phyloP scores from a whole-genome alignment of 129 eudicot genomes.

The Daucus carota region DNA sequence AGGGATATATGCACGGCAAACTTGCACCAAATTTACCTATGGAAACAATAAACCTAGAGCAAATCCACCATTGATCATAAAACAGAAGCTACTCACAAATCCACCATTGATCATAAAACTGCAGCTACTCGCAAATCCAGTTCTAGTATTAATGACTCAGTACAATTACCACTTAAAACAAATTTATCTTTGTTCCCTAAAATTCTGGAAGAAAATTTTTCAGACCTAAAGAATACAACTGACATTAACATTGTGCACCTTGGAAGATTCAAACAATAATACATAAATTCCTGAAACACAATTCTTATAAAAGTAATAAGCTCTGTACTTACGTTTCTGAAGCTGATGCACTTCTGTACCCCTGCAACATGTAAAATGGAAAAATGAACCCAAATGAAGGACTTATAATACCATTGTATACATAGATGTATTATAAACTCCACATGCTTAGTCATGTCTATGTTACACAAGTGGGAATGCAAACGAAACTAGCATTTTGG shows the following conservation, averaged over 20 bases:
- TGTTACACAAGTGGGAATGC: background rate
- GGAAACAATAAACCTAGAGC: background rate
- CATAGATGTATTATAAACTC: background rate
- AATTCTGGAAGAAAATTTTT: background rate
- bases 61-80: background rate
- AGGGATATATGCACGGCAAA: background rate
- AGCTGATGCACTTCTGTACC: conserved; percentile 90
- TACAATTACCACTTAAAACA: background rate
- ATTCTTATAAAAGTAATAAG: background rate
- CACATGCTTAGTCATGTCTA: background rate
- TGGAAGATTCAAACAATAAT: background rate
- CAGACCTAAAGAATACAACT: background rate
- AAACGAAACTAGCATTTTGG: background rate
- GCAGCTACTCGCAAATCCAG: background rate
- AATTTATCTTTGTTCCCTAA: background rate
- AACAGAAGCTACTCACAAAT: background rate
- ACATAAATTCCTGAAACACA: conserved; percentile 12
- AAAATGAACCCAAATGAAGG: conserved; percentile 10
- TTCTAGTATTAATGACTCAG: background rate
- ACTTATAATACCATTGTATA: background rate
- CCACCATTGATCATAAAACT: background rate
- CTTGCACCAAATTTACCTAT: background rate
- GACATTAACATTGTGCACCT: background rate
- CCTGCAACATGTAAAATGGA: conserved; percentile 43
- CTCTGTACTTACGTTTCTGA: conserved; percentile 74